These are phyloP conservation scores for Penicillium sp. DNA, from an alignment of 2,329 filamentous ascomycete species.

Conservation along the genomic window DNA sequence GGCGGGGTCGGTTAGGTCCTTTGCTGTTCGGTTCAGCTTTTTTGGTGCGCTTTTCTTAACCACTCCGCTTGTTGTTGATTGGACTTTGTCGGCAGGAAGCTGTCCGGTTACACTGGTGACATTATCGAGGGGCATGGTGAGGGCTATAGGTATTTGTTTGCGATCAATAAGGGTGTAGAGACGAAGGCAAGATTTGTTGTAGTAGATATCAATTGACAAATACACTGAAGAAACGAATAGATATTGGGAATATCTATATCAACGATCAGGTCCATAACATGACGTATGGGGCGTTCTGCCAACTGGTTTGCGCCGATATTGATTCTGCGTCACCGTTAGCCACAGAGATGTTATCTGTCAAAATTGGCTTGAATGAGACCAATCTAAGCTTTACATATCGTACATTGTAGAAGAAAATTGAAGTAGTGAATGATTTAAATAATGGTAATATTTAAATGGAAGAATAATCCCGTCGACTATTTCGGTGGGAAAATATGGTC, in stretches of 20 bases:
- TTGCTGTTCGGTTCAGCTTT: constrained; percentile 17
- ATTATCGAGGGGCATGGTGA: constrained; percentile 28
- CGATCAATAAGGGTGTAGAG: not conserved
- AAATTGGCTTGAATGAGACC: not conserved
- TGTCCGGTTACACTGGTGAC: constrained; percentile 21
- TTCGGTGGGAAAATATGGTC: constrained; percentile 1
- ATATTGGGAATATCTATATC: constrained; percentile 12
- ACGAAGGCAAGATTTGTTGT: not conserved
- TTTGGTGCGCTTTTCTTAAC: constrained; percentile 18
- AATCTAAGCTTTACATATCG: not conserved
- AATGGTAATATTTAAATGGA: not conserved
- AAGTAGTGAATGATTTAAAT: not conserved
- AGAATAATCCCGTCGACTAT: not conserved
- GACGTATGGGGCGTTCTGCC: constrained; percentile 25
- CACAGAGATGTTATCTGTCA: not conserved
- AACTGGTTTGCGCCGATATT: constrained; percentile 23
- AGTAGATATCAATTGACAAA: not conserved
- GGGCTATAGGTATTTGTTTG: not conserved
- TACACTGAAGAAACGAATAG: not conserved
- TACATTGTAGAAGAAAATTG: not conserved
- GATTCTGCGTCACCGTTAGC: constrained; percentile 10
- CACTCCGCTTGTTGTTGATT: constrained; percentile 10
- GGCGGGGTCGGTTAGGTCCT: constrained; percentile 18
- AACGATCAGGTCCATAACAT: constrained; percentile 9
- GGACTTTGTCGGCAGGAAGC: constrained; percentile 19